Conservation (phyloP, 2,329 filamentous ascomycete genomes). For the Talaromyces marneffei region DNA sequence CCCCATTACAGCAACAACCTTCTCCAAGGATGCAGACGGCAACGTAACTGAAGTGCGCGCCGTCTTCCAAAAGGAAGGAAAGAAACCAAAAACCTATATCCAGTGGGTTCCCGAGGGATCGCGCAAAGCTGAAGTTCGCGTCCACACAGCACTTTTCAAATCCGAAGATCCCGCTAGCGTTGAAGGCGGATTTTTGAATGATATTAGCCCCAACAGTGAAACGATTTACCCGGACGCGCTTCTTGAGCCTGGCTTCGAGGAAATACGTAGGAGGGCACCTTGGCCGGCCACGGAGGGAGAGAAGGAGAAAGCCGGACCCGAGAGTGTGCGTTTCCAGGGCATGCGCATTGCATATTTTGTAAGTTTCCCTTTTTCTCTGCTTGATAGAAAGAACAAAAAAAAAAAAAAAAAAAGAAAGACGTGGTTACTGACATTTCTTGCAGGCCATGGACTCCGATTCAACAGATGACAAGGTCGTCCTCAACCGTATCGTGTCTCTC, state of each 20-base stretch:
- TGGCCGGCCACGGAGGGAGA: slow-evolving; percentile 73
- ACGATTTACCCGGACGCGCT: slow-evolving; percentile 68
- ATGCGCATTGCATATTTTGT: slow-evolving; percentile 84
- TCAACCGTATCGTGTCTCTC: slow-evolving; percentile 87
- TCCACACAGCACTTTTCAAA: slow-evolving; percentile 81
- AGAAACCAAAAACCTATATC: slow-evolving; percentile 69
- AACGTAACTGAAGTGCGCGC: slow-evolving; percentile 62
- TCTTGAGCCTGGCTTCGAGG: slow-evolving; percentile 76
- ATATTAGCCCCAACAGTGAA: slow-evolving; percentile 80
- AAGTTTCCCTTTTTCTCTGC: neutral
- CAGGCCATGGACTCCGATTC: slow-evolving; percentile 65
- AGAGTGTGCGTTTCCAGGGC: slow-evolving; percentile 73
- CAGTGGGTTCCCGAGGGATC: slow-evolving; percentile 74
- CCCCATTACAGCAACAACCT: slow-evolving; percentile 63
- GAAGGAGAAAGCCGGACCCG: slow-evolving; percentile 46
- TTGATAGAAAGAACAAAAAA: too few relatives aligned
- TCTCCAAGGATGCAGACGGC: slow-evolving; percentile 61
- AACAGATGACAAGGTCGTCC: slow-evolving; percentile 68
- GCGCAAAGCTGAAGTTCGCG: slow-evolving; percentile 64
- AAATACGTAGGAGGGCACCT: slow-evolving; percentile 66
- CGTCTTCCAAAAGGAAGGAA: slow-evolving; percentile 62
- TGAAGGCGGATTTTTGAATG: slow-evolving; percentile 73
- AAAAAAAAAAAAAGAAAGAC: too few relatives aligned
- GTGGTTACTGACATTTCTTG: neutral
- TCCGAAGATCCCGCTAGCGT: slow-evolving; percentile 73